Conservation (phyloP, 208 protist species). For the Kentomonas sorsogonicus region DNA sequence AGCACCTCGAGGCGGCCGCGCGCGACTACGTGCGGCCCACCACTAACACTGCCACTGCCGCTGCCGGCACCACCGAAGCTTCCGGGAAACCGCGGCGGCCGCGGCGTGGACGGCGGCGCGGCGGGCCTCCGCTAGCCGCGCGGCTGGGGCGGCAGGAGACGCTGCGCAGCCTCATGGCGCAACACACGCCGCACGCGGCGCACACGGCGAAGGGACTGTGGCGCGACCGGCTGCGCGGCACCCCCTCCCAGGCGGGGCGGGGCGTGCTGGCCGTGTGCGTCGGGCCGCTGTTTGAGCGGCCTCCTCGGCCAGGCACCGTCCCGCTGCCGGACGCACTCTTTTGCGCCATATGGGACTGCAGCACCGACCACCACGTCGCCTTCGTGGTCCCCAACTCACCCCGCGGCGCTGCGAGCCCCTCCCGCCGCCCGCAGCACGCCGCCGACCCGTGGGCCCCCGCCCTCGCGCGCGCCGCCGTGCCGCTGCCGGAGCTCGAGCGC, state of each 20-base stretch:
- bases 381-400: conserved; percentile 46
- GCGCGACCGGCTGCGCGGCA: not conserved
- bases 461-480: not conserved
- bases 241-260: not conserved
- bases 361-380: conserved; percentile 36
- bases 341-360: conserved; percentile 36
- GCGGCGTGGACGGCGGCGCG: not conserved
- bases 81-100: not conserved
- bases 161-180: not conserved
- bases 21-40: conserved; percentile 32
- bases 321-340: conserved; percentile 47
- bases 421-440: conserved; percentile 4
- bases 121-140: not conserved
- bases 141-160: not conserved
- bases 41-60: not conserved
- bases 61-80: not conserved
- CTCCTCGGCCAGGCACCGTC: not conserved
- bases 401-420: conserved; percentile 4
- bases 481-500: not conserved
- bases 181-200: not conserved
- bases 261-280: conserved; percentile 2
- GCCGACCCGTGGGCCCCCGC: not conserved
- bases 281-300: conserved; percentile 1
- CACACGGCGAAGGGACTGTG: not conserved
- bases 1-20: conserved; percentile 34